Evolutionary conservation across 2,329 filamentous ascomycete species (phyloP).

Genomic region (Teratosphaeria destructans): DNA sequence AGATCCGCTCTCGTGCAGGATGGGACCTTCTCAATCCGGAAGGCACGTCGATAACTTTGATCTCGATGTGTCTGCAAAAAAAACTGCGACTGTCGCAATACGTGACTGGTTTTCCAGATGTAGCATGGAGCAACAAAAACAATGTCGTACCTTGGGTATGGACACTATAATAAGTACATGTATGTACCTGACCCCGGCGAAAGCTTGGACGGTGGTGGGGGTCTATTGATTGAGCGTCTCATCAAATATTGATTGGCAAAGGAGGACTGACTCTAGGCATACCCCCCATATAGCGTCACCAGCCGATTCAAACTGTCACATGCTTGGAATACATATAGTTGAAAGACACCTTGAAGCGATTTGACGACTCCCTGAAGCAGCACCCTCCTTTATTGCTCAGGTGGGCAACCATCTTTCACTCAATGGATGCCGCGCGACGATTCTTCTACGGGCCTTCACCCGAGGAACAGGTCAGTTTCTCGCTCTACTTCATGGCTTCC

Average conservation of each 20-base stretch:
- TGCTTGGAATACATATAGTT: not conserved
- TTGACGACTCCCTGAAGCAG: not conserved
- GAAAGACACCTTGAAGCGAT: not conserved
- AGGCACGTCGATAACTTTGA: not conserved
- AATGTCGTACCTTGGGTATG: not conserved
- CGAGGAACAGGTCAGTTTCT: constrained; percentile 65
- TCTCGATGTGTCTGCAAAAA: not conserved
- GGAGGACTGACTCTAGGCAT: not conserved
- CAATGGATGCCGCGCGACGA: constrained; percentile 76
- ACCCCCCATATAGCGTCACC: not conserved
- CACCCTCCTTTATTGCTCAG: not conserved
- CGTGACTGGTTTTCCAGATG: no score
- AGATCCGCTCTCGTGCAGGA: not conserved
- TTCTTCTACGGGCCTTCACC: constrained; percentile 90
- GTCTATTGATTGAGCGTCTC: not conserved
- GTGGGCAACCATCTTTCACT: not conserved
- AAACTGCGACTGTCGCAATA: not conserved
- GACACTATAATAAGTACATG: not conserved
- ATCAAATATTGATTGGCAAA: not conserved
- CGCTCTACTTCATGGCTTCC: not conserved
- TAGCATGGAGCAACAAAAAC: not conserved
- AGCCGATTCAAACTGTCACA: not conserved
- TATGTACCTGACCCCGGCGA: not conserved
- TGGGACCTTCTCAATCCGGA: not conserved
- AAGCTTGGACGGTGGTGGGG: not conserved